Conservation (phyloP, 2,329 filamentous ascomycete genomes). For the Colletotrichum trifolii region DNA sequence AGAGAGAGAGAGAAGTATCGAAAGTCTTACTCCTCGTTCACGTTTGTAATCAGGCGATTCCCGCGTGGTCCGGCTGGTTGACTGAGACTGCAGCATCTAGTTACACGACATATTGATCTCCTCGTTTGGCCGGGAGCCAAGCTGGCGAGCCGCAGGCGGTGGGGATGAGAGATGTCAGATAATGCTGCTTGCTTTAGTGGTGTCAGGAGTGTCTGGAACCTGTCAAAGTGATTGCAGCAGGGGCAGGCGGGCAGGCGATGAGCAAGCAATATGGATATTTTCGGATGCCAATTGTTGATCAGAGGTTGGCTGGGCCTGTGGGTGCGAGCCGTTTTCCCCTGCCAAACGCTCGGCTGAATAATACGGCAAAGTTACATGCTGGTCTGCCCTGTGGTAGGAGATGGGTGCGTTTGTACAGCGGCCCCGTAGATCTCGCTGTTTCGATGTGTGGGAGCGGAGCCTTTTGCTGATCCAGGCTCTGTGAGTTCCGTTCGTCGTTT, state of each 20-base stretch:
- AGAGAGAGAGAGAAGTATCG: no score
- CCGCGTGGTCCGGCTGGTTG: slow-evolving; percentile 6
- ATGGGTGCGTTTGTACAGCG: not conserved
- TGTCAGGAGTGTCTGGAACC: not conserved
- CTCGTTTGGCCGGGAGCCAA: slow-evolving; percentile 1
- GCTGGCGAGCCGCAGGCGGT: slow-evolving; percentile 1
- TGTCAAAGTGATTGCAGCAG: not conserved
- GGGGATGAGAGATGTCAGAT: slow-evolving; percentile 10
- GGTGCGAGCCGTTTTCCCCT: slow-evolving; percentile 4
- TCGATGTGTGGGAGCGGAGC: slow-evolving; percentile 15
- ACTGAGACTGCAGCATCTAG: slow-evolving; percentile 8
- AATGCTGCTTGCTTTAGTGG: not conserved
- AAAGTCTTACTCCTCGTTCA: no score
- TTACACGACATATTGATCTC: slow-evolving; percentile 9
- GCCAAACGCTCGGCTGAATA: slow-evolving; percentile 7
- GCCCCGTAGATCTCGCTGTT: slow-evolving; percentile 5
- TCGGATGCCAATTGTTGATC: not conserved
- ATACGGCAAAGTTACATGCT: not conserved
- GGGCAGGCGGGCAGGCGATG: not conserved
- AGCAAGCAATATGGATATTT: slow-evolving; percentile 4
- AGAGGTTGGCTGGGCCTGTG: slow-evolving; percentile 10
- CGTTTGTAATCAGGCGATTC: not conserved
- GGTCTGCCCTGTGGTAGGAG: not conserved
- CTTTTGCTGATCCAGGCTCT: slow-evolving; percentile 26
- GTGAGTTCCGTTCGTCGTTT: not conserved